Base-by-base conservation (phyloP, 1,284 basidiomycete species). In the Baeospora myosura region DNA sequence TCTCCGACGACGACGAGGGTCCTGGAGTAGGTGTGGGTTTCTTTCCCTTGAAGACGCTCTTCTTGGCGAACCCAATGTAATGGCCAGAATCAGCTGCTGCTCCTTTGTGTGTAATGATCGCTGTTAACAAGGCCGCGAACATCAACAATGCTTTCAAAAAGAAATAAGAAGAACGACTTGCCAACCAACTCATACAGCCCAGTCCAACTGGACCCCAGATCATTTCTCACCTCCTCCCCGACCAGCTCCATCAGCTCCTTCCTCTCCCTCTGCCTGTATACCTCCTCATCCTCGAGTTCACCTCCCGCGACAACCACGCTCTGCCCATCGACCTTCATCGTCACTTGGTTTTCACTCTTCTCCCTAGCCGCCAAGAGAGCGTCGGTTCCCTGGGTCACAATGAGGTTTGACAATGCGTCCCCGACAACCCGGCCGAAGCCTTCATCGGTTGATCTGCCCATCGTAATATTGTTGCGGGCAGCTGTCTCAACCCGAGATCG, bases 101-200 rank as follows among this genome's bases (percentile, higher is more conserved):
- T 12, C 96, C 96, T 60, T 98, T 98, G 74, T 98, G 95, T 20
- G 93, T 96, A 11, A 99, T 83, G 56, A 98, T 88, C 1, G 84
- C 90, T 89, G 53, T 31, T 20, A 18, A 14, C n/a, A 36, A 21
- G 35, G 20, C 18, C 32, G 29, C 49, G 20, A 50, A 35, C 30
- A 35, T 32, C 12, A 42, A 14, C 17, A 2, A 21, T 20, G 4
- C 12, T 21, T 5, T 24, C 20, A 4, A 22, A 26, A 40, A n/a
- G 17, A 45, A 14, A 16, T 38, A 23, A 34, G 10, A 38, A 25
- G 16, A 26, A 12, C 7, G 17, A 46, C 81, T 53, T 46, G 81
- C 88, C 87, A 43, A 88, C 80, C 26, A 94, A 75, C 44, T 94
- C 90, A 59, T 93, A 95, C 52, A 93, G 54, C 8, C 84, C 90